These are phyloP conservation scores for Penicillium polonicum DNA, from an alignment of 2,329 filamentous ascomycete species.

Conservation along the genomic window DNA sequence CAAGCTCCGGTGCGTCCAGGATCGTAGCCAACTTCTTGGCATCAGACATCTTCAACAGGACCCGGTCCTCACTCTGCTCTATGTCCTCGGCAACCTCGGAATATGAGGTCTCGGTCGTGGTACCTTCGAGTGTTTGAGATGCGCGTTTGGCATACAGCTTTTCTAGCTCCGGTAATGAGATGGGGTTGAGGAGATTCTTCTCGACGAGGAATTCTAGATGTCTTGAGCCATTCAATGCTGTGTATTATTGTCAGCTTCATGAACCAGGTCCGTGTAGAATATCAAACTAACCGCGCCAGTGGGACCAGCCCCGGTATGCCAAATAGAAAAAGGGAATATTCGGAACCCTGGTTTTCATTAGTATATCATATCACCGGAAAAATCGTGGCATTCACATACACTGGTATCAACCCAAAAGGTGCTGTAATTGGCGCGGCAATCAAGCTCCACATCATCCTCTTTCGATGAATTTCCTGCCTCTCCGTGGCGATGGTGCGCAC, in stretches of 20 bases:
- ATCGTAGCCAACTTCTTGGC: conserved; percentile 60
- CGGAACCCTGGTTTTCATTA: conserved; percentile 62
- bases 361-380: background rate
- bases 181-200: conserved; percentile 66
- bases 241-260: conserved; percentile 16
- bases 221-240: conserved; percentile 75
- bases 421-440: conserved; percentile 77
- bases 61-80: conserved; percentile 46
- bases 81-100: conserved; percentile 35
- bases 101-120: conserved; percentile 28
- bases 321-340: conserved; percentile 98
- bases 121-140: conserved; percentile 32
- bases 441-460: conserved; percentile 76
- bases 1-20: conserved; percentile 67
- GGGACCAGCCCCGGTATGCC: conserved; percentile 82
- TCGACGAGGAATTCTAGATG: conserved; percentile 79
- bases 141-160: conserved; percentile 62
- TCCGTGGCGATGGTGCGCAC: conserved; percentile 73
- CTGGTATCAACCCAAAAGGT: conserved; percentile 78
- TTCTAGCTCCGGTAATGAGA: conserved; percentile 69
- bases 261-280: background rate
- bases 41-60: conserved; percentile 48
- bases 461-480: conserved; percentile 73
- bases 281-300: conserved; percentile 65
- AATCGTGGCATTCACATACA: conserved; percentile 58